phyloP scores from a whole-genome alignment of 257 asterid genomes.

The Solanum lycopersicoides region DNA sequence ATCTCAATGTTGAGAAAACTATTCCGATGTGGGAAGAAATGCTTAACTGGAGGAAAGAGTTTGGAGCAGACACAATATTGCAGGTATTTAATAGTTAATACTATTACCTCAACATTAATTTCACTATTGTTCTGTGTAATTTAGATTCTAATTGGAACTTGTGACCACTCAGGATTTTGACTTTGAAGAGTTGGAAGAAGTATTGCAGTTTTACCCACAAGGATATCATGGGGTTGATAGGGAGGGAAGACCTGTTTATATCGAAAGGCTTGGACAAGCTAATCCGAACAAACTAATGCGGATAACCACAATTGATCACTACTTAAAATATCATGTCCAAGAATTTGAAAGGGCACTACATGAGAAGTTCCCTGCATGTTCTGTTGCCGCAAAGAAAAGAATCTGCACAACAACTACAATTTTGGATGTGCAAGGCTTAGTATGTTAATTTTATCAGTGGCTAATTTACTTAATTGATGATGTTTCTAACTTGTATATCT shows the following conservation, averaged over 20 bases:
- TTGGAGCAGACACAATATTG: conserved; percentile 77
- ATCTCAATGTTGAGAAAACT: conserved; percentile 53
- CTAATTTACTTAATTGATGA: background rate
- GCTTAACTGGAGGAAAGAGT: conserved; percentile 89
- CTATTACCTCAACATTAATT: background rate
- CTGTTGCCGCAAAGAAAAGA: conserved; percentile 75
- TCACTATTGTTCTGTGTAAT: background rate
- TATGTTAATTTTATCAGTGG: conserved; percentile 23
- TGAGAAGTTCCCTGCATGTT: conserved; percentile 92
- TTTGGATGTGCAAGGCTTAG: conserved; percentile 96
- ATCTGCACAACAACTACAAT: conserved; percentile 79
- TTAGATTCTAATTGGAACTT: background rate
- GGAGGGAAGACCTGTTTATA: conserved; percentile 94
- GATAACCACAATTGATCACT: conserved; percentile 71
- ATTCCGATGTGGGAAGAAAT: conserved; percentile 91
- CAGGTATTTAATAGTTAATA: conserved; percentile 50
- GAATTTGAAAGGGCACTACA: conserved; percentile 81
- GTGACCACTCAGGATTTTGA: conserved; percentile 51
- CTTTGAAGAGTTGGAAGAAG: conserved; percentile 81
- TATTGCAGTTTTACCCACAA: conserved; percentile 84
- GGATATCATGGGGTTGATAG: conserved; percentile 98
- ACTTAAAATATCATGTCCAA: conserved; percentile 82
- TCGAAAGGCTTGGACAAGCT: conserved; percentile 93
- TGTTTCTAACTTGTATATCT: background rate
- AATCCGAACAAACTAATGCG: conserved; percentile 72